Base-by-base conservation (phyloP, 768 basidiomycete genomes). In the Mycena pura region DNA sequence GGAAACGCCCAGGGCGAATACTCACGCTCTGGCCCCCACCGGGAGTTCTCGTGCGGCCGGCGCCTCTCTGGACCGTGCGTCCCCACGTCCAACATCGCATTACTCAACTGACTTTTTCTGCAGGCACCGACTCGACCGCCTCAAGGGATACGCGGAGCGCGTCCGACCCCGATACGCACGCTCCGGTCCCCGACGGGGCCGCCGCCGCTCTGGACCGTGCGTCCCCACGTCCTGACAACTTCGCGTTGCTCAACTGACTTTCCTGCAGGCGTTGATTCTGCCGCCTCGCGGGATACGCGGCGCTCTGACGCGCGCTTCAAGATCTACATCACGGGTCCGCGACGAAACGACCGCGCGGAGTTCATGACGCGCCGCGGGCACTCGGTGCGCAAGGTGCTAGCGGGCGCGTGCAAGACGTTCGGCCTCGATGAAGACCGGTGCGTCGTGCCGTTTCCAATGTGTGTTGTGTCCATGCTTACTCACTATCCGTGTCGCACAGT, bases 351-450 rank as follows among this genome's bases (percentile, higher is more conserved):
- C 19, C 38, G 36, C 39, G 43, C 48, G 5, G 62, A 69, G 25
- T 74, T 76, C 66, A 72, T 68, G 63, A 74, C 73, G 25, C 72
- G 73, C 57, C 68, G 68, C 10, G 60, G 69, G 14, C 72, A 76
- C 60, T 46, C 46, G 41, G 71, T 74, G 24, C 50, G 63, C 22
- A 74, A 74, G 63, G 73, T 76, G 17, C 68, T 76, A 24, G 25
- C 45, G 43, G 69, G 68, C 19, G 73, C 65, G 5, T 74, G 73
- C 60, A 65, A 66, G 24, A 74, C 69, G 14, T 75, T 75, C 57
- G 61, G 62, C 9, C 44, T 75, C n/a, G 72, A 73, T 38, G 0
- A n/a, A 1, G 21, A 31, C 19, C 39, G 38, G 64, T 65, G 5
- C 50, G 57, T 59, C 29, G n/a, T 63, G 3, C 9, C n/a, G 39